Conservation (phyloP, 352 stramenopile species). For the Hyphochytrium catenoides region DNA sequence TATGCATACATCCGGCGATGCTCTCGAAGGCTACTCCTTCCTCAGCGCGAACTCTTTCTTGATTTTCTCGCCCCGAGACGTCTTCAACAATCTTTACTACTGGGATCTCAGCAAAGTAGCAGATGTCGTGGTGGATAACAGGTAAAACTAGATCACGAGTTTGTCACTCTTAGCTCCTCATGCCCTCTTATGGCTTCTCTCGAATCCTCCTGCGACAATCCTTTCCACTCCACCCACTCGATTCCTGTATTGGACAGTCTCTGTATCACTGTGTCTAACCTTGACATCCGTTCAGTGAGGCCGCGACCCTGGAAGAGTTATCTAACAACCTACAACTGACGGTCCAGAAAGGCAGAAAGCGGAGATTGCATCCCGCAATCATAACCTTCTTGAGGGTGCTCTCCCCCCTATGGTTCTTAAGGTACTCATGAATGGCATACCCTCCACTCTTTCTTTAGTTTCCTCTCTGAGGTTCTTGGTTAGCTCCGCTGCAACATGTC, state of each 20-base stretch:
- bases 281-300: neutral
- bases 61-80: slow-evolving; percentile 6
- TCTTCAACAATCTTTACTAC: slow-evolving; percentile 7
- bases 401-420: too few relatives aligned
- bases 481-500: too few relatives aligned
- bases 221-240: too few relatives aligned
- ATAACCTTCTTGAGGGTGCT: slow-evolving; percentile 5
- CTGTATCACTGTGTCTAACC: too few relatives aligned
- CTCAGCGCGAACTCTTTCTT: slow-evolving; percentile 6
- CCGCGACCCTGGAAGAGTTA: neutral
- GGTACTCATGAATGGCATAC: too few relatives aligned
- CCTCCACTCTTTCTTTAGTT: too few relatives aligned
- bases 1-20: neutral
- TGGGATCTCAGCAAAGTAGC: slow-evolving; percentile 7
- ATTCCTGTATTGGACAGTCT: too few relatives aligned
- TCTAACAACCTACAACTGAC: neutral
- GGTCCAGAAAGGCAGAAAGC: neutral
- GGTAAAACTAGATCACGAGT: neutral
- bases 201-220: too few relatives aligned
- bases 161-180: neutral
- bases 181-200: neutral
- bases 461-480: too few relatives aligned
- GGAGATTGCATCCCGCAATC: slow-evolving; percentile 1
- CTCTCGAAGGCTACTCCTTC: slow-evolving; percentile 8
- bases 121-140: slow-evolving; percentile 9